A percentile compares a stretch with the other conserved stretches of the same genome.
phyloP scores from a whole-genome alignment of 805 yeast genomes.

The Yarrowia yakushimensis region DNA sequence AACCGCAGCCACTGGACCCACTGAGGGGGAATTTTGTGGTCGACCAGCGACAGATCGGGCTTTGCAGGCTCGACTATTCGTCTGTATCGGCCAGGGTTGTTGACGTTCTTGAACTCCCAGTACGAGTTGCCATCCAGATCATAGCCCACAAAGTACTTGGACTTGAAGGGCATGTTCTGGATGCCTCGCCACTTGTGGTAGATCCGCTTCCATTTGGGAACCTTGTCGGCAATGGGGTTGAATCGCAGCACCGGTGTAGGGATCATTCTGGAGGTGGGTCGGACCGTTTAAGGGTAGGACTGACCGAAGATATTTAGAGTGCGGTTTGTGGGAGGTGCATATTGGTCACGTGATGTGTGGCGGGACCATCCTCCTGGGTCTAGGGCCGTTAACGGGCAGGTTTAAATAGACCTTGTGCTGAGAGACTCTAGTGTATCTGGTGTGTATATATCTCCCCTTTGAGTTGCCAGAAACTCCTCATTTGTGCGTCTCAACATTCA shows the following conservation, averaged over 20 bases:
- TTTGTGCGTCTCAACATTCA: no score
- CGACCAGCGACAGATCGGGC: conserved; percentile 49
- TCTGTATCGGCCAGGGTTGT: conserved; percentile 50
- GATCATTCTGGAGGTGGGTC: not conserved
- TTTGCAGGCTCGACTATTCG: conserved; percentile 59
- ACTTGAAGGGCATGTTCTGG: conserved; percentile 63
- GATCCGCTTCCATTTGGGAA: conserved; percentile 18
- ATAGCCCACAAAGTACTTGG: conserved; percentile 62
- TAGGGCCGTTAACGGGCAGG: no score
- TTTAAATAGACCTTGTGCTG: no score
- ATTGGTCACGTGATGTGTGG: not conserved
- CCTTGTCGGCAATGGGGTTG: conserved; percentile 24
- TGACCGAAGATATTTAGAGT: not conserved
- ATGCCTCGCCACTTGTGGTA: conserved; percentile 33
- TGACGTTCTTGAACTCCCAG: conserved; percentile 70
- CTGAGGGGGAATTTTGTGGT: conserved; percentile 51
- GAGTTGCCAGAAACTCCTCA: no score
- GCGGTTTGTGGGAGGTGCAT: not conserved
- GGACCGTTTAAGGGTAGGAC: not conserved
- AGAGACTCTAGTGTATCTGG: no score
- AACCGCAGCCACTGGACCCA: conserved; percentile 81
- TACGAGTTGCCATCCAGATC: conserved; percentile 81
- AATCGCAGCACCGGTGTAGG: conserved; percentile 14
- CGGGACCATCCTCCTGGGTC: no score
- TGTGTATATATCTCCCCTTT: no score